phyloP scores from a whole-genome alignment of 2,329 filamentous ascomycete species.

The Penicillium oxalicum region DNA sequence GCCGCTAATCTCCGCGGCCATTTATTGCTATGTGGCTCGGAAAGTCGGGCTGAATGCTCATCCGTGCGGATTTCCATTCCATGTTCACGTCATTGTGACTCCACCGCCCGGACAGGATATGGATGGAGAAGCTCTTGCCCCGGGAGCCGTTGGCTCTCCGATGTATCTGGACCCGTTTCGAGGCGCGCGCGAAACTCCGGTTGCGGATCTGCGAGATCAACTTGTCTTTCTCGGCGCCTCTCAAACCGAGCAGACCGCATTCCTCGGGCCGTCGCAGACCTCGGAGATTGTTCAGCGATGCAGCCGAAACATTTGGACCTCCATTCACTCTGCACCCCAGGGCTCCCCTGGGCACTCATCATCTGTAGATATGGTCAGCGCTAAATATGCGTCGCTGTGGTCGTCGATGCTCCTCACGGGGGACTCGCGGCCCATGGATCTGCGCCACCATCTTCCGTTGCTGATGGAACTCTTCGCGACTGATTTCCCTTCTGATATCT shows the following conservation, averaged over 20 bases:
- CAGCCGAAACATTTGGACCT: constrained; percentile 73
- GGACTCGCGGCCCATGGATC: constrained; percentile 43
- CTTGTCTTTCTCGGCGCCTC: constrained; percentile 50
- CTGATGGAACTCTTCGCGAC: constrained; percentile 60
- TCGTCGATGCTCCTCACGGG: constrained; percentile 52
- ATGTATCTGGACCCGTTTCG: constrained; percentile 86
- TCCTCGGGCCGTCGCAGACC: constrained; percentile 59
- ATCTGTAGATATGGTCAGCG: constrained; percentile 52
- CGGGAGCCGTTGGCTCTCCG: constrained; percentile 33
- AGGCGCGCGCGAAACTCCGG: constrained; percentile 59
- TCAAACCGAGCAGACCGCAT: constrained; percentile 38
- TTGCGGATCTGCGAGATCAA: constrained; percentile 53
- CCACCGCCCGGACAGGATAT: constrained; percentile 56
- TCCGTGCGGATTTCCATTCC: constrained; percentile 75
- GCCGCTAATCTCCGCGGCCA: constrained; percentile 78
- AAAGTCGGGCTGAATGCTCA: constrained; percentile 69
- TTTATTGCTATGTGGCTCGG: constrained; percentile 74
- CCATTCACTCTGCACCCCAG: constrained; percentile 51
- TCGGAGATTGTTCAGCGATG: constrained; percentile 67
- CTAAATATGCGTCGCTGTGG: constrained; percentile 71
- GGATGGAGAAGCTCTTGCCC: constrained; percentile 42
- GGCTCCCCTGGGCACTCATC: constrained; percentile 23
- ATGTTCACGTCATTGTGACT: constrained; percentile 74
- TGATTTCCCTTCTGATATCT: constrained; percentile 64
- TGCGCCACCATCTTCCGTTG: constrained; percentile 58